Percentiles rank a stretch among this genome's conserved stretches.
Evolutionary conservation across 2,329 filamentous ascomycete species (phyloP).

Genomic region (Triangularia verruculosa): DNA sequence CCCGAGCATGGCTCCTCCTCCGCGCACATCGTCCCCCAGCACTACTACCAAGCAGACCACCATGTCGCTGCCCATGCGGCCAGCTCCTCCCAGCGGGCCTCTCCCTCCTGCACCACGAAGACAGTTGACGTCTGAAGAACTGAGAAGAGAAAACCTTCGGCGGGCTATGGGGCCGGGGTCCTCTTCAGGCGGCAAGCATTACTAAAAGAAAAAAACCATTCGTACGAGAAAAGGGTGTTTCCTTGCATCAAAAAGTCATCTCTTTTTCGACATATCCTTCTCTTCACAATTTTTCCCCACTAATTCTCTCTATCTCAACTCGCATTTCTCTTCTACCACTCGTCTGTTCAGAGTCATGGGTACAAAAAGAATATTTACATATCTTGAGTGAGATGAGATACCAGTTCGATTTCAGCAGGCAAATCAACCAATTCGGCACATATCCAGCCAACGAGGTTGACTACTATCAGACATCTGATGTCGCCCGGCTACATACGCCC

Average conservation of each 20-base stretch:
- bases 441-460: neutral
- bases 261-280: conserved; percentile 5
- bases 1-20: conserved; percentile 2
- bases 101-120: conserved; percentile 61
- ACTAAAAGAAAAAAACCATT: conserved; percentile 20
- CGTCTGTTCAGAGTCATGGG: neutral
- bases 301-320: too few relatives aligned
- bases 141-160: conserved; percentile 40
- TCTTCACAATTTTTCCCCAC: neutral
- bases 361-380: neutral
- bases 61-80: conserved; percentile 63
- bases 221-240: conserved; percentile 20
- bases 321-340: neutral
- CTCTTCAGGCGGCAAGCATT: conserved; percentile 40
- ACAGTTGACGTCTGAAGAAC: conserved; percentile 50
- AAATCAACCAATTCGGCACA: neutral
- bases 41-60: conserved; percentile 35
- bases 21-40: neutral
- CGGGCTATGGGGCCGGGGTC: conserved; percentile 51
- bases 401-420: neutral
- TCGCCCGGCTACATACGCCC: neutral
- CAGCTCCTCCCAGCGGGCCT: conserved; percentile 56
- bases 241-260: conserved; percentile 18
- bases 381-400: neutral
- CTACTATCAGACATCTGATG: neutral